Evolutionary conservation across 2,329 filamentous ascomycete genomes (phyloP), one percentile per base, ranked within the genome.

Genomic region (Sporothrix variecibatus): DNA sequence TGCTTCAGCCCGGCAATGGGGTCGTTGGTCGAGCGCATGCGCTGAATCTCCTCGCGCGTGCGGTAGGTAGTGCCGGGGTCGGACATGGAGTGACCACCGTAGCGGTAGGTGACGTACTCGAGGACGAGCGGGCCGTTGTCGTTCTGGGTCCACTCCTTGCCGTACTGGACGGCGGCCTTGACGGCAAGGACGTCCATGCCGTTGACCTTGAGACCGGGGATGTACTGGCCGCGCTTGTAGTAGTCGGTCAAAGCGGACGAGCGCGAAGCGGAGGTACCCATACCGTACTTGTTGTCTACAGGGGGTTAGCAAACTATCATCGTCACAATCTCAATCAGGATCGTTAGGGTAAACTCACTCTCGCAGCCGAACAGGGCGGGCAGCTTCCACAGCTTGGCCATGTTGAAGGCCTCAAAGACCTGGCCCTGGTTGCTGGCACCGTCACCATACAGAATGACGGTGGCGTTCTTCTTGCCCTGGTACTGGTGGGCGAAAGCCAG

Each of bases 181-280:
- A 98, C 95, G 77, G 96, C 95, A 77, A 99, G 93, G 80, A 97
- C 94, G 83, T 99, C 96, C 96, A 99, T 99, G 82, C 94, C 96
- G 87, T 99, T 99, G 85, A 99, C 94, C 90, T 99, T 99, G 80
- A 99, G 91, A 87, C 96, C 96, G 74, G 96, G 95, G 79, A 99
- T 99, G 89, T 98, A 99, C 87, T 99, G 96, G 78, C 96, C 96
- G 86, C 96, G 95, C 92, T 98, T 98, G 91, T 99, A 98, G 92
- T 99, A 99, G 85, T 99, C 96, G 84, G 96, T 98, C 82, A 98
- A 87, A 80, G 96, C 96, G 75, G 96, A 95, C 76, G 96, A 95
- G 81, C 96, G 94, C 85, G 92, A 92, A 79, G 96, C 95, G 76
- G 96, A 93, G 77, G 96, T 99, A 86, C 96, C 96, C 96, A 99